phyloP scores from a whole-genome alignment of 371 early-diverging fungal genomes.

The Mucor ambiguus region DNA sequence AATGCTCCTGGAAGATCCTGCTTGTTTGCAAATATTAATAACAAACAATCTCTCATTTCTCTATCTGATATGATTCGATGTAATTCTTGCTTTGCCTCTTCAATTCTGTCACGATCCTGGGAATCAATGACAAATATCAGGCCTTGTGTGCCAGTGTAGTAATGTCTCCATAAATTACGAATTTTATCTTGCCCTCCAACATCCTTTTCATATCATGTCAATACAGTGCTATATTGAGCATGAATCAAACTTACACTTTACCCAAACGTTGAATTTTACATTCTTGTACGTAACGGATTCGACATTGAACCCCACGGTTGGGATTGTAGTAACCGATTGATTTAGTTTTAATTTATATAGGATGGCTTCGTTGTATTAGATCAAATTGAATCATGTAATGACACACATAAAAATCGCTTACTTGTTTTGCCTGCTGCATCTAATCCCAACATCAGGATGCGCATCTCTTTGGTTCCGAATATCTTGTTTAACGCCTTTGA shows the following conservation, averaged over 20 bases:
- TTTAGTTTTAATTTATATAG: conserved; percentile 88
- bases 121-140: conserved; percentile 89
- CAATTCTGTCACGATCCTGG: conserved; percentile 82
- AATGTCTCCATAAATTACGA: conserved; percentile 88
- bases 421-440: conserved; percentile 97
- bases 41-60: conserved; percentile 82
- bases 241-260: conserved; percentile 16
- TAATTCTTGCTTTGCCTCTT: conserved; percentile 83
- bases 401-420: conserved; percentile 32
- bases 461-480: conserved; percentile 86
- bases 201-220: conserved; percentile 53
- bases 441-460: conserved; percentile 89
- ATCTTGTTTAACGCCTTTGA: conserved; percentile 65
- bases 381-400: not conserved
- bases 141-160: conserved; percentile 87
- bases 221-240: not conserved
- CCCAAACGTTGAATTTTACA: conserved; percentile 88
- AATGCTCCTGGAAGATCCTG: conserved; percentile 84
- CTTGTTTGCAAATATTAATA: conserved; percentile 88
- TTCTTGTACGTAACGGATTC: conserved; percentile 91
- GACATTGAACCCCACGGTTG: conserved; percentile 89
- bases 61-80: conserved; percentile 81
- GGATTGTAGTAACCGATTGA: conserved; percentile 86
- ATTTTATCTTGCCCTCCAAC: conserved; percentile 93
- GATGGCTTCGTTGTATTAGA: conserved; percentile 59